These are phyloP conservation scores for Hibiscus syriacus DNA, from an alignment of 345 rosid species.

Conservation along the genomic window DNA sequence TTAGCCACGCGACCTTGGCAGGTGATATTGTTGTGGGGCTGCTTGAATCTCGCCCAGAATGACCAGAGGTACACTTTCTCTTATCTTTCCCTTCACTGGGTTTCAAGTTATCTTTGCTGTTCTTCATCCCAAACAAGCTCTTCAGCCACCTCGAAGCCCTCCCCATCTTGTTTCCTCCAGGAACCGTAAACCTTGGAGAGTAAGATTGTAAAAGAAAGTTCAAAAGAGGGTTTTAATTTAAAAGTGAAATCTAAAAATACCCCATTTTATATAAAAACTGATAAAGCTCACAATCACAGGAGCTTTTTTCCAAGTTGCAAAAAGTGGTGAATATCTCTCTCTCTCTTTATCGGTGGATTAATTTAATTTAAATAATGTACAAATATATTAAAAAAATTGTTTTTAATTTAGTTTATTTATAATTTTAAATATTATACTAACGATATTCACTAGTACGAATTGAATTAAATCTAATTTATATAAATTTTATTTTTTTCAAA, in stretches of 20 bases:
- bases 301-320: slow-evolving; percentile 21
- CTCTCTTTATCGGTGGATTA: too few relatives aligned
- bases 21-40: slow-evolving; percentile 29
- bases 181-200: slow-evolving; percentile 9
- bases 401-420: too few relatives aligned
- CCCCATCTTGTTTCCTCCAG: slow-evolving; percentile 32
- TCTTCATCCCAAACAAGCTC: slow-evolving; percentile 65
- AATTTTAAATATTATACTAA: too few relatives aligned
- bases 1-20: slow-evolving; percentile 44
- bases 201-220: not conserved
- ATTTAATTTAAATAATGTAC: too few relatives aligned
- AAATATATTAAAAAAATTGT: too few relatives aligned
- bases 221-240: not conserved
- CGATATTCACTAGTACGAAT: too few relatives aligned
- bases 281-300: slow-evolving; percentile 19
- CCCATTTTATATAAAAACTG: not conserved
- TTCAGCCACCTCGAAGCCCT: slow-evolving; percentile 76
- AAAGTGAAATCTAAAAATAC: slow-evolving; percentile 18
- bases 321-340: slow-evolving; percentile 21
- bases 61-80: slow-evolving; percentile 22
- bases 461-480: too few relatives aligned
- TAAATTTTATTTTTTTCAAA: too few relatives aligned
- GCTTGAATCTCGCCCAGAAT: slow-evolving; percentile 21
- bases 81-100: slow-evolving; percentile 29
- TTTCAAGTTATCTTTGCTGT: slow-evolving; percentile 24